phyloP scores from a whole-genome alignment of 2,329 filamentous ascomycete species.

The Venturia aucupariae region DNA sequence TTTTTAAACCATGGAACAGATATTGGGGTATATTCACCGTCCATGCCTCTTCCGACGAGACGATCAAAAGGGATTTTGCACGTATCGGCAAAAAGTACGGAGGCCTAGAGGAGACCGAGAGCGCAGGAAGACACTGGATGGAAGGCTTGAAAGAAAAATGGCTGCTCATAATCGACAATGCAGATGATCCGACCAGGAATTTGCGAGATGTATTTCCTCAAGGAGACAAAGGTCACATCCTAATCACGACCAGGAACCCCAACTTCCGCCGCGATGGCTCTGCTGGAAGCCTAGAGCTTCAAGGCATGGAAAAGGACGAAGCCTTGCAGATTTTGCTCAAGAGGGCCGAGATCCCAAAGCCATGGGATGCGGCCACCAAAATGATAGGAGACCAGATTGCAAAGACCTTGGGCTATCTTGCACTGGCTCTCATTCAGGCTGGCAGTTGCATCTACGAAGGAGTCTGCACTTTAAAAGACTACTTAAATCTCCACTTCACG shows the following conservation, averaged over 20 bases:
- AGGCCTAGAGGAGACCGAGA: slow-evolving; percentile 22
- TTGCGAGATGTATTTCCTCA: slow-evolving; percentile 20
- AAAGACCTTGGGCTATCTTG: slow-evolving; percentile 21
- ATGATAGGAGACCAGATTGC: slow-evolving; percentile 18
- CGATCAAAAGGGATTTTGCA: slow-evolving; percentile 21
- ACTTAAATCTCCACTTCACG: slow-evolving; percentile 17
- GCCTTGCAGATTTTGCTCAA: slow-evolving; percentile 21
- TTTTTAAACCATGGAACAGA: slow-evolving; percentile 16
- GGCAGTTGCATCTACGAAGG: slow-evolving; percentile 19
- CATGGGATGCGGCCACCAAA: slow-evolving; percentile 18
- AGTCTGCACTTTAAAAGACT: slow-evolving; percentile 20
- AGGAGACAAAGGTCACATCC: slow-evolving; percentile 21
- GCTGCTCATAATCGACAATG: slow-evolving; percentile 25
- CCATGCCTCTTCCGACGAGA: slow-evolving; percentile 20
- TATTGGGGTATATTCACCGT: slow-evolving; percentile 27
- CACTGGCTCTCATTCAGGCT: slow-evolving; percentile 22
- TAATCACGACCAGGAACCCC: slow-evolving; percentile 25
- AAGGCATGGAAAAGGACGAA: slow-evolving; percentile 18
- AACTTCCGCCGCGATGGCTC: slow-evolving; percentile 20
- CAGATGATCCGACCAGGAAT: slow-evolving; percentile 21
- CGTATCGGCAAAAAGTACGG: slow-evolving; percentile 22
- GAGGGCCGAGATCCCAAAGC: slow-evolving; percentile 17
- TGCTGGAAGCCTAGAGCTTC: slow-evolving; percentile 20
- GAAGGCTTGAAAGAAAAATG: slow-evolving; percentile 19
- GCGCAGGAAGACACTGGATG: slow-evolving; percentile 21